Conservation (phyloP, 2,329 filamentous ascomycete genomes). For the Trichoderma afroharzianum region DNA sequence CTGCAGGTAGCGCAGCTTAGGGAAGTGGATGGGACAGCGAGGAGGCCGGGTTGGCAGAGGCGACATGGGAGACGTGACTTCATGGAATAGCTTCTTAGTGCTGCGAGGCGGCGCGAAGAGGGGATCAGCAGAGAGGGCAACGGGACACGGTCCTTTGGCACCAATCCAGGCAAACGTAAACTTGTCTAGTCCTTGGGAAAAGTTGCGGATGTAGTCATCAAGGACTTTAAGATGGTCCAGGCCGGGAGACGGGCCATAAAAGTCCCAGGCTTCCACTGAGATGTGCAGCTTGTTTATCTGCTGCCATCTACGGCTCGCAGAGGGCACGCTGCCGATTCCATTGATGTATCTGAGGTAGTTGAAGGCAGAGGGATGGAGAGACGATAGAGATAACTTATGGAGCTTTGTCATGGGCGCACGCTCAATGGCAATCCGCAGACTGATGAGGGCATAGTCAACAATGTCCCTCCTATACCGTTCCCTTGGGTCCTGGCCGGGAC, state of each 20-base stretch:
- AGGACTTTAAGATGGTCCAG: constrained; percentile 73
- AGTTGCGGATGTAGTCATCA: constrained; percentile 72
- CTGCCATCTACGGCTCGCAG: constrained; percentile 68
- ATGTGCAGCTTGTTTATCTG: constrained; percentile 74
- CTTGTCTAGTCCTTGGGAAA: constrained; percentile 63
- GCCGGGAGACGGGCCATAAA: constrained; percentile 55
- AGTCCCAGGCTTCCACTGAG: constrained; percentile 68
- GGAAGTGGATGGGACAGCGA: constrained; percentile 61
- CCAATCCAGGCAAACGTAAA: constrained; percentile 77
- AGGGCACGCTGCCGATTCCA: constrained; percentile 71
- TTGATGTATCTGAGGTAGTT: constrained; percentile 72
- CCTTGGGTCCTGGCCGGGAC: constrained; percentile 65
- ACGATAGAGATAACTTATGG: constrained; percentile 65
- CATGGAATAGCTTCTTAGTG: constrained; percentile 58
- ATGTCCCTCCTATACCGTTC: constrained; percentile 72
- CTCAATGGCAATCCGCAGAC: constrained; percentile 78
- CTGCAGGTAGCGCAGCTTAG: constrained; percentile 62
- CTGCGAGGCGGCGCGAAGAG: constrained; percentile 57
- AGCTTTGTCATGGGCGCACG: constrained; percentile 63
- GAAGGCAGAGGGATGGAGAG: constrained; percentile 71
- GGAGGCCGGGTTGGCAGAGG: constrained; percentile 52
- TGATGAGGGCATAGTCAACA: constrained; percentile 87
- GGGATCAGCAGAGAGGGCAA: constrained; percentile 67
- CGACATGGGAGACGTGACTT: constrained; percentile 63
- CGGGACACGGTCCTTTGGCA: constrained; percentile 68